A percentile compares a stretch with the other conserved stretches of the same genome.
Evolutionary conservation across 345 rosid species (phyloP).

Genomic region (Passiflora organensis): DNA sequence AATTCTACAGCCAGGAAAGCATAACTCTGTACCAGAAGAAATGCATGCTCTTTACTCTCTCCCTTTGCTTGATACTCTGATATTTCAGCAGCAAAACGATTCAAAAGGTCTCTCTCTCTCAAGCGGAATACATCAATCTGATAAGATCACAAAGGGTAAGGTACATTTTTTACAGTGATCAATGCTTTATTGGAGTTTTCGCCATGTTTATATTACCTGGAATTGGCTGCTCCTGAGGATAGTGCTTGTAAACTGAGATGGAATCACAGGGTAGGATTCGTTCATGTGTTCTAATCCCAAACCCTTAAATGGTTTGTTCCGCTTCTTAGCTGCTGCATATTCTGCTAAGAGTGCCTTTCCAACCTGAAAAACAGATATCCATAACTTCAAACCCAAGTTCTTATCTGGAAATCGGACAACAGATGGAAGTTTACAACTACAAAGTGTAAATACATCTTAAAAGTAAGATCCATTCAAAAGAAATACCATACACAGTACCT

Average conservation of each 20-base stretch:
- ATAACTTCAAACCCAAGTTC: not conserved
- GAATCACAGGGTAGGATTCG: conserved; percentile 52
- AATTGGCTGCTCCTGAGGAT: no score
- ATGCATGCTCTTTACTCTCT: no score
- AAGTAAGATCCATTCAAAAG: no score
- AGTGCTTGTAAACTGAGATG: no score
- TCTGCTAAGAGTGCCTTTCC: conserved; percentile 85
- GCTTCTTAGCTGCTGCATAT: conserved; percentile 57
- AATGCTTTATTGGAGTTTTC: conserved; percentile 71
- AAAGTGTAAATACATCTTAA: not conserved
- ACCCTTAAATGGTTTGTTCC: conserved; percentile 56
- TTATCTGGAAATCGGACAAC: no score
- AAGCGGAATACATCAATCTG: no score
- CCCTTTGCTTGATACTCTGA: conserved; percentile 58
- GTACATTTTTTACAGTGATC: conserved; percentile 2
- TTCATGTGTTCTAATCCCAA: conserved; percentile 90
- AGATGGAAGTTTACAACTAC: no score
- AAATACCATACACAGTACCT: no score
- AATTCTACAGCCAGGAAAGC: conserved; percentile 5
- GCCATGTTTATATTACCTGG: no score
- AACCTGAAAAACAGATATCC: conserved; percentile 38
- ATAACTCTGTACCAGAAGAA: conserved; percentile 40
- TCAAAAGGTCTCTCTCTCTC: conserved; percentile 85
- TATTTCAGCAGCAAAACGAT: conserved; percentile 57
- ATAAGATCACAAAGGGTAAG: conserved; percentile 3